Evolutionary conservation across 495 filamentous ascomycete genomes (phyloP).

Genomic region (Trichoderma gamsii): DNA sequence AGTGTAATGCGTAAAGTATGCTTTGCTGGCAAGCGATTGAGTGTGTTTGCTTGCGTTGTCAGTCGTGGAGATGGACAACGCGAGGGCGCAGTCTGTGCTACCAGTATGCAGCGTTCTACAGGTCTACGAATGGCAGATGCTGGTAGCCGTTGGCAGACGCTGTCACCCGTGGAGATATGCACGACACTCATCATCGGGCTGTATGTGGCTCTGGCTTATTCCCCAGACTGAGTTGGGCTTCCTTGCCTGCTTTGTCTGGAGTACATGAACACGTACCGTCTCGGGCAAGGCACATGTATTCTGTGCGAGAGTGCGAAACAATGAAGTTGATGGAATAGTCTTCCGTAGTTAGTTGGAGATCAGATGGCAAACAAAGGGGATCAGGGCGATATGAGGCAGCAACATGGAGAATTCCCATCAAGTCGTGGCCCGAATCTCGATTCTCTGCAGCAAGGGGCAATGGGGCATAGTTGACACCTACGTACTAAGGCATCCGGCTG

Average conservation of each 20-base stretch:
- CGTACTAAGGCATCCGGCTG: no score
- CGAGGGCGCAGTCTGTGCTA: neutral
- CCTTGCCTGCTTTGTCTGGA: neutral
- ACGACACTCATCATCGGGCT: neutral
- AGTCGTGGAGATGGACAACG: neutral
- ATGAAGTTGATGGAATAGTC: no score
- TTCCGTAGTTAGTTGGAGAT: no score
- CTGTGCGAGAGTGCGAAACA: neutral
- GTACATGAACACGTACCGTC: neutral
- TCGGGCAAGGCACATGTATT: neutral
- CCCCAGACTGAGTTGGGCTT: neutral
- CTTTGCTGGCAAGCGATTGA: neutral
- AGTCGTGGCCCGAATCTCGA: no score
- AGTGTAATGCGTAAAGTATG: neutral
- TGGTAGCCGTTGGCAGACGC: neutral
- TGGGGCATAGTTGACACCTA: no score
- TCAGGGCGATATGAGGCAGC: no score
- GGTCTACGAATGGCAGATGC: neutral
- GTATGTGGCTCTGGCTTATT: neutral
- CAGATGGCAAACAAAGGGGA: no score
- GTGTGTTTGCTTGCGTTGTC: neutral
- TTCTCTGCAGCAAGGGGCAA: no score
- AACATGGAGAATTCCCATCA: no score
- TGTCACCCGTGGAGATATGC: neutral
- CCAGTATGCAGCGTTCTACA: neutral